Base-by-base conservation (phyloP, 306 rosid species). In the Gleditsia sinensis region DNA sequence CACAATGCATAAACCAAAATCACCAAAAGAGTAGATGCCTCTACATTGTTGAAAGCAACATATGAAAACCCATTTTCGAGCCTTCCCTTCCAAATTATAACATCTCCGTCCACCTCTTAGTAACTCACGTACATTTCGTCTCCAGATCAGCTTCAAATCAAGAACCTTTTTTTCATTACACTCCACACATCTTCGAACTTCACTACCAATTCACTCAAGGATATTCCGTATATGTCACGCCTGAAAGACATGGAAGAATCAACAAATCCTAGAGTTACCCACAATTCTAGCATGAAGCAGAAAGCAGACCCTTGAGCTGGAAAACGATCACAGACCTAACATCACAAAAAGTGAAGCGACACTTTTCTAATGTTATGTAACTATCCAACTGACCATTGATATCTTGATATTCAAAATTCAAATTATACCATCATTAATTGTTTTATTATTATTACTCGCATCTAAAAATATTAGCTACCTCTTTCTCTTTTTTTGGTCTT, bases 291-390 rank as follows among this genome's bases (percentile, higher is more conserved):
- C 23, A 59, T 19, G 72, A 74, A 55, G 43, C 20, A 28, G 75
- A 83, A 75, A 83, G 48, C 55, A 71, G 37, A 63, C 71, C 24
- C 0, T 32, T 48, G 53, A 75, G 75, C 48, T 23, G 65, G 55
- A 76, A 81, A 80, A 81, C 74, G 72, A 82, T 58, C 72, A 67
- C n/a, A 72, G 62, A 46, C 42, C n/a, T 67, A 68, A 10, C 48
- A 42, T n/a, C 12, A 11, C 48, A 42, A 42, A 13, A 42, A n/a
- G n/a, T n/a, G n/a, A n/a, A n/a, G n/a, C n/a, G n/a, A n/a, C n/a
- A n/a, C n/a, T n/a, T n/a, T n/a, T n/a, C n/a, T n/a, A n/a, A n/a
- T n/a, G n/a, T n/a, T n/a, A n/a, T n/a, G n/a, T n/a, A n/a, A n/a
- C n/a, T n/a, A n/a, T n/a, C n/a, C n/a, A n/a, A n/a, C n/a, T n/a